Evolutionary conservation across 768 basidiomycete genomes (phyloP), one percentile per base, ranked within the genome.

Genomic region (Hypholoma fasciculare): DNA sequence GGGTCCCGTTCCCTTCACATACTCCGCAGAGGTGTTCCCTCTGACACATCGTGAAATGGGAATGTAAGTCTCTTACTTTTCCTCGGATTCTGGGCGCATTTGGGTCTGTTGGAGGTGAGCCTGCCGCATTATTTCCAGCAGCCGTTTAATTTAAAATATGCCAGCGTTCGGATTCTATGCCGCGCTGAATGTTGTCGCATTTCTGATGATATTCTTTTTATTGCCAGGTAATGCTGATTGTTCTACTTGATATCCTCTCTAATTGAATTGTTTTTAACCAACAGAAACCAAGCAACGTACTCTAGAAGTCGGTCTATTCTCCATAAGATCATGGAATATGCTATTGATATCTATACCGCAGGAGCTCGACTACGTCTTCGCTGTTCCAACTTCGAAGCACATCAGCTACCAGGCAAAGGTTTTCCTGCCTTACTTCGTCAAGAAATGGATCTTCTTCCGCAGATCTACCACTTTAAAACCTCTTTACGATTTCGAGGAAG

Each of bases 1-100:
- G 76, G 94, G 94, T 1, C 94, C 94, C 7, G 92, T 95, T 8
- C 94, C 94, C 0, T 95, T 89, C 71, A 87, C 90, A 0, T 96
- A 95, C 68, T 94, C 92, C 5, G 94, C 94, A 3, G 94, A 96
- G 71, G 92, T 89, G 8, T 96, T 92, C 82, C 94, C 93, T 2
- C 77, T 96, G 47, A 87, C 88, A 39, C 83, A 90, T 58, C 79
- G 92, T 63, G 90, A 91, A 64, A 78, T 89, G 75, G 78, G 78
- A 63, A 80, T 80, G 78, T 77, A 54, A 64, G 73, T n/a, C n/a
- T n/a, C 58, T 85, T 39, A 81, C 84, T 0, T 88, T 86, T 80
- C 87, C 87, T 23, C 77, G 81, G 26, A 69, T 89, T 52, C 63
- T 85, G 4, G 61, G 64, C 5, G 77, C 82, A 0, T 72, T 87